A percentile compares a stretch with the other conserved stretches of the same genome.
Conservation (phyloP, 2,329 filamentous ascomycete species). For the Aspergillus pseudotamarii region DNA sequence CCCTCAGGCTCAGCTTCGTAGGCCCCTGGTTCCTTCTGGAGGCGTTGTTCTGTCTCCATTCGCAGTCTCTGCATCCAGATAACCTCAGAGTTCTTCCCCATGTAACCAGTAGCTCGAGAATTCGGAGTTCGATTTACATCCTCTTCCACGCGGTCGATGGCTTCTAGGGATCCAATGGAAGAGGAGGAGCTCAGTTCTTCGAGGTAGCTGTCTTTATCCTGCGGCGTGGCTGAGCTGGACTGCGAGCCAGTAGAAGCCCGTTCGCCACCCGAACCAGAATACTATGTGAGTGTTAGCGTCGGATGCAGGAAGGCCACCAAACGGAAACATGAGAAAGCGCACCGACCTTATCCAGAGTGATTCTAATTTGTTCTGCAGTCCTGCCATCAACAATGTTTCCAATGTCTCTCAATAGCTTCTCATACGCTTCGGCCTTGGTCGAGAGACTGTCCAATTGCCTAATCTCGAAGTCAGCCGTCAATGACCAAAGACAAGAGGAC, state of each 20-base stretch:
- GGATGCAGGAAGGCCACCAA: background rate
- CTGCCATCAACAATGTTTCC: slow-evolving; percentile 34
- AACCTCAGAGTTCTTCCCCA: slow-evolving; percentile 51
- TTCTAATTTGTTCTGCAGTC: slow-evolving; percentile 39
- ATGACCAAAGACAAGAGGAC: slow-evolving; percentile 6
- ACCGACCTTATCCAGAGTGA: slow-evolving; percentile 41
- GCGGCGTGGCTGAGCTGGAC: slow-evolving; percentile 34
- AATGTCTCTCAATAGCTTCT: slow-evolving; percentile 42
- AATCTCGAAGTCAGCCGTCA: slow-evolving; percentile 8
- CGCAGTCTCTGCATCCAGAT: slow-evolving; percentile 50
- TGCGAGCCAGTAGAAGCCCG: slow-evolving; percentile 26
- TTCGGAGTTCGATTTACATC: slow-evolving; percentile 44
- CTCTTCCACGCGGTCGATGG: slow-evolving; percentile 49
- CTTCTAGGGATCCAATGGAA: slow-evolving; percentile 47
- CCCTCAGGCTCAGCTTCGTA: slow-evolving; percentile 34
- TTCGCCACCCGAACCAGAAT: slow-evolving; percentile 20
- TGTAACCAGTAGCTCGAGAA: slow-evolving; percentile 44
- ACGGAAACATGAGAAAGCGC: background rate
- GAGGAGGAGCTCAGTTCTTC: slow-evolving; percentile 34
- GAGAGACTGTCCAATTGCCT: slow-evolving; percentile 40
- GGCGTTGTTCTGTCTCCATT: slow-evolving; percentile 40
- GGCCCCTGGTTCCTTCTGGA: slow-evolving; percentile 30
- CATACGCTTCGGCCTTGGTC: slow-evolving; percentile 39
- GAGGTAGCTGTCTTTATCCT: slow-evolving; percentile 30
- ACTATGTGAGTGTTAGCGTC: slow-evolving; percentile 17